Conservation (phyloP, 2,329 filamentous ascomycete species). For the Penicillium olsonii region DNA sequence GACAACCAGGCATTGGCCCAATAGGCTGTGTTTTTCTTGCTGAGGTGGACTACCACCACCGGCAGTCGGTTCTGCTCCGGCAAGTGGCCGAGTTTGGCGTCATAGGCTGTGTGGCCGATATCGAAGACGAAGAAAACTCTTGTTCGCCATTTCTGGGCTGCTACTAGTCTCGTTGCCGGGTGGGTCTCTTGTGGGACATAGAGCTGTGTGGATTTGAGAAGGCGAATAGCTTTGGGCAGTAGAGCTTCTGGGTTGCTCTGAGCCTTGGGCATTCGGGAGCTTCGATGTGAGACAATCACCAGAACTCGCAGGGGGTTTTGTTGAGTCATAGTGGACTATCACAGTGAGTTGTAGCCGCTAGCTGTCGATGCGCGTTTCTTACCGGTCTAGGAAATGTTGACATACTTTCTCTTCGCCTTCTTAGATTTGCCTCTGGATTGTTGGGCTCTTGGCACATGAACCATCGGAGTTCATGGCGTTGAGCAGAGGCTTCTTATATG, state of each 20-base stretch:
- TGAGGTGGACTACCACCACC: conserved; percentile 26
- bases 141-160: conserved; percentile 25
- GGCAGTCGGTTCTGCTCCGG: conserved; percentile 29
- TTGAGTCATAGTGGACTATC: conserved; percentile 9
- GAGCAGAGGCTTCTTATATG: background rate
- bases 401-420: background rate
- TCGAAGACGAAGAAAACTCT: conserved; percentile 30
- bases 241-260: conserved; percentile 21
- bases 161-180: conserved; percentile 18
- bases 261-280: conserved; percentile 16
- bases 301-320: conserved; percentile 23
- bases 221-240: conserved; percentile 19
- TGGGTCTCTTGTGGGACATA: conserved; percentile 1
- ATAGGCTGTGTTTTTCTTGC: conserved; percentile 25
- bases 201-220: conserved; percentile 18
- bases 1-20: conserved; percentile 21
- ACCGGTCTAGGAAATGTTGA: background rate
- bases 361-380: background rate
- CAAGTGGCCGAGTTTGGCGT: conserved; percentile 25
- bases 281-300: conserved; percentile 27
- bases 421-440: too few species aligned
- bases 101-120: conserved; percentile 24
- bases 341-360: background rate
- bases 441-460: background rate
- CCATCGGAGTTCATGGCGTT: background rate